Base-by-base conservation (phyloP, 2,329 filamentous ascomycete genomes). In the Sporothrix luriei region DNA sequence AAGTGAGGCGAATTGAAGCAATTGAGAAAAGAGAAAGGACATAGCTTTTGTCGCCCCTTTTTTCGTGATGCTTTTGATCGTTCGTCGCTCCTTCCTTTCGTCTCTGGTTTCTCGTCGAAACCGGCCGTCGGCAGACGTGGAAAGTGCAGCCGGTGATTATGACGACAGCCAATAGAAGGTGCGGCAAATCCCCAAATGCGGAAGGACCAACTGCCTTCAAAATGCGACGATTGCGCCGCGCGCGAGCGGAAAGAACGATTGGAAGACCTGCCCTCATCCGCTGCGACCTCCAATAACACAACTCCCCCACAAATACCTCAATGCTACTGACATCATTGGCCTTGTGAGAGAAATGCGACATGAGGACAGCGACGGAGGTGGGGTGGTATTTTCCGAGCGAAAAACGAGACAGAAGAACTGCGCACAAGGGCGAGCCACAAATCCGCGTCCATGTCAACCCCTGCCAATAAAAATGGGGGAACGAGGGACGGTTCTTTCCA, bases 81-180 rank as follows among this genome's bases (percentile, higher is more conserved):
- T 38, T 46, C 38, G 1, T 26, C 13, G 57, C 57, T 61, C 57
- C 33, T 46, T 46, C 57, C 57, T 16, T 46, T 33, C 24, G 26
- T 29, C 61, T 26, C 29, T 29, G 3, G 29, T 21, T 48, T 43
- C 16, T 66, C 19, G 46, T 49, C 46, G 14, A 14, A 24, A 3
- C n/a, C 29, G 13, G 24, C 14, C 33, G 55, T n/a, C 16, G 29
- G 33, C 65, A 51, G 24, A 46, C 10, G 1, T 10, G 24, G 29
- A 43, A 33, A 43, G 72, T 74, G 75, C 73, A 75, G 75, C 75
- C 76, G 74, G 73, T 61, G 68, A 43, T 24, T 14, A 43, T 61
- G 55, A 59, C 55, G 75, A 73, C 73, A 76, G 71, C 70, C 73
- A 74, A 73, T 75, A 68, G 70, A 62, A 61, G 43, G 62, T 49